These are phyloP conservation scores for Candida wancherniae DNA, from an alignment of 805 yeast genomes.

Conservation along the genomic window DNA sequence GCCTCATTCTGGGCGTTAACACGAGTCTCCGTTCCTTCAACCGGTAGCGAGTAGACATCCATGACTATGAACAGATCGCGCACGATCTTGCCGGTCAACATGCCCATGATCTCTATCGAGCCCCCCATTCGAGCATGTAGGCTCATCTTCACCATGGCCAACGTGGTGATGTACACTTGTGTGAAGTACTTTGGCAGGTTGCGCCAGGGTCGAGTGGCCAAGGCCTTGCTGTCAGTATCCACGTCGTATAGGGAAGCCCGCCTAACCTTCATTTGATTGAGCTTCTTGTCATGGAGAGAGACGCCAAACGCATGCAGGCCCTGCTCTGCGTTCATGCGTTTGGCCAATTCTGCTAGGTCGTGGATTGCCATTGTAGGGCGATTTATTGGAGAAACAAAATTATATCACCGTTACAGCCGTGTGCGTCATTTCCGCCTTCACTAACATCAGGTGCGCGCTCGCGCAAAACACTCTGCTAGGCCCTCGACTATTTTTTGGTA, in stretches of 20 bases:
- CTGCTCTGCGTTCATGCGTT: constrained; percentile 1
- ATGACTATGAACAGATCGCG: constrained; percentile 56
- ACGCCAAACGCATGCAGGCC: constrained; percentile 3
- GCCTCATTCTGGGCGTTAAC: constrained; percentile 94
- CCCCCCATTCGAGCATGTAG: constrained; percentile 83
- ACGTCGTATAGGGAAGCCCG: constrained; percentile 11
- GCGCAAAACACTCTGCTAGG: too few relatives aligned
- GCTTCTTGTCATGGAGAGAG: constrained; percentile 5
- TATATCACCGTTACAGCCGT: too few relatives aligned
- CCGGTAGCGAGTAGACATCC: constrained; percentile 86
- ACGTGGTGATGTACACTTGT: constrained; percentile 58
- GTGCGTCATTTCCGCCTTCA: too few relatives aligned
- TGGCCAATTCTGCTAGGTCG: constrained; percentile 4
- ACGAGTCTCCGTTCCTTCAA: constrained; percentile 92
- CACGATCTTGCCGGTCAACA: constrained; percentile 75
- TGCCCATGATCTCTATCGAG: constrained; percentile 89
- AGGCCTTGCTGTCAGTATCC: constrained; percentile 5
- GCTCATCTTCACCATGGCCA: constrained; percentile 72
- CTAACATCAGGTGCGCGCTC: too few relatives aligned
- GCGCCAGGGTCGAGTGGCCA: constrained; percentile 47
- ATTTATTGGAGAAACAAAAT: too few relatives aligned
- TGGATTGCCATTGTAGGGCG: too few relatives aligned
- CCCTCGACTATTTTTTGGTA: constrained; percentile 5
- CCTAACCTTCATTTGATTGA: constrained; percentile 6
- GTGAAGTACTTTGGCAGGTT: constrained; percentile 56